Base-by-base conservation (phyloP, 306 rosid genomes). In the Pueraria montana region DNA sequence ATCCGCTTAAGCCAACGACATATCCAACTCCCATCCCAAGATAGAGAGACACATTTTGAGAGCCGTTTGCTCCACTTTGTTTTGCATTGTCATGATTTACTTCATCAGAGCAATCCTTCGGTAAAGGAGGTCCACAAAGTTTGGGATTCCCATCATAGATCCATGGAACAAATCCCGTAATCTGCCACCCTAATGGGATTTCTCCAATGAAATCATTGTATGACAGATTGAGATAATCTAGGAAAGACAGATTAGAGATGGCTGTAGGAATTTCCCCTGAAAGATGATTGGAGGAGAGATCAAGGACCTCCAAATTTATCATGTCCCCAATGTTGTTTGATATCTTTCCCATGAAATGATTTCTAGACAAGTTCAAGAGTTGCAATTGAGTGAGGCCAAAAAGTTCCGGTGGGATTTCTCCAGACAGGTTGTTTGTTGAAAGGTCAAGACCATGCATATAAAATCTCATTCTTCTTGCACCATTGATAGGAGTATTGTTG, bases 321-420 rank as follows among this genome's bases (percentile, higher is more conserved):
- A 61, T 61, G 67, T 20, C 18, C 12, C 67, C 67, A 26, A 61
- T 61, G 0, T 26, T 27, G 10, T 40, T 5, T 61, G 67, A 12
- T 13, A 61, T 61, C 38, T 12, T 61, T 61, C 67, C 67, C 10
- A 13, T 14, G 3, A 61, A 27, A 24, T 59, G n/a, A 24, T 59
- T 24, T 24, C 66, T 59, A 24, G 66, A 24, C 66, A 24, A 59
- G 66, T 59, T 59, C 66, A 24, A 59, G 17, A 0, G 0, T 8
- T 0, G 0, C n/a, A 59, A 24, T 3, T 59, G 17, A 24, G 34
- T 13, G 40, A 26, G 20, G 40, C 36, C 3, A 27, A 61, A 61
- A 26, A 61, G 9, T 61, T 61, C 18, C 4, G 36, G 32, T 6
- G 78, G 78, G n/a, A 80, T 80, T 80, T 56, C 61, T 42, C 71